Conservation (phyloP, 1,139 yeast species). For the Schwanniomyces etchellsii region DNA sequence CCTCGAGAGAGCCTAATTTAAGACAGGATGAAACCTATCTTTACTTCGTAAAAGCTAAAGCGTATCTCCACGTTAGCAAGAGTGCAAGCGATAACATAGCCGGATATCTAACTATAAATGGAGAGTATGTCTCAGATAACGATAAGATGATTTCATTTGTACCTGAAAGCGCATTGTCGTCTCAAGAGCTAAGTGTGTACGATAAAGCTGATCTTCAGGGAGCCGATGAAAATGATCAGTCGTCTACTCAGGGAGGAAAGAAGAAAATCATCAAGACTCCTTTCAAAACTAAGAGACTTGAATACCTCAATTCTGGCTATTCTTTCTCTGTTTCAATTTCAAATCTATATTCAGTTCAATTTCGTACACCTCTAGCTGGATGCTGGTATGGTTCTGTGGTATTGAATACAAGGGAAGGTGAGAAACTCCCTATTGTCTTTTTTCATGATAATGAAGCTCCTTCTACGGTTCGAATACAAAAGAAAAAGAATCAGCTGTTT, state of each 20-base stretch:
- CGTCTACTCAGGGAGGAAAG: constrained; percentile 7
- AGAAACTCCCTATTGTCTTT: constrained; percentile 73
- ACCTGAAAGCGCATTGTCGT: constrained; percentile 54
- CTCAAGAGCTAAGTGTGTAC: constrained; percentile 45
- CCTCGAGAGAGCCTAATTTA: not conserved
- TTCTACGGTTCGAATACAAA: constrained; percentile 61
- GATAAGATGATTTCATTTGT: constrained; percentile 71
- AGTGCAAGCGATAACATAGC: constrained; percentile 69
- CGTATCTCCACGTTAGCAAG: constrained; percentile 76
- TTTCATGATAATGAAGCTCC: constrained; percentile 89
- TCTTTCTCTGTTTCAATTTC: constrained; percentile 59
- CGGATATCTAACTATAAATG: constrained; percentile 68
- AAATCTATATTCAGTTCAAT: constrained; percentile 70
- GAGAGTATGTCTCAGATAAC: constrained; percentile 45
- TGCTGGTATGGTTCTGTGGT: constrained; percentile 91
- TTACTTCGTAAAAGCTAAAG: constrained; percentile 59
- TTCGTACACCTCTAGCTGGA: constrained; percentile 76
- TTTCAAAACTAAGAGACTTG: constrained; percentile 42
- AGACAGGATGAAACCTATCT: constrained; percentile 32
- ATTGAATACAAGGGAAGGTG: constrained; percentile 64
- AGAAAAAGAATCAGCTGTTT: constrained; percentile 55
- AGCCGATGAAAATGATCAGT: constrained; percentile 4
- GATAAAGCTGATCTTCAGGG: constrained; percentile 47
- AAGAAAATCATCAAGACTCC: constrained; percentile 24
- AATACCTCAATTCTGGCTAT: constrained; percentile 47